phyloP scores from a whole-genome alignment of 1,284 basidiomycete genomes.

The Sporisorium sorghi region DNA sequence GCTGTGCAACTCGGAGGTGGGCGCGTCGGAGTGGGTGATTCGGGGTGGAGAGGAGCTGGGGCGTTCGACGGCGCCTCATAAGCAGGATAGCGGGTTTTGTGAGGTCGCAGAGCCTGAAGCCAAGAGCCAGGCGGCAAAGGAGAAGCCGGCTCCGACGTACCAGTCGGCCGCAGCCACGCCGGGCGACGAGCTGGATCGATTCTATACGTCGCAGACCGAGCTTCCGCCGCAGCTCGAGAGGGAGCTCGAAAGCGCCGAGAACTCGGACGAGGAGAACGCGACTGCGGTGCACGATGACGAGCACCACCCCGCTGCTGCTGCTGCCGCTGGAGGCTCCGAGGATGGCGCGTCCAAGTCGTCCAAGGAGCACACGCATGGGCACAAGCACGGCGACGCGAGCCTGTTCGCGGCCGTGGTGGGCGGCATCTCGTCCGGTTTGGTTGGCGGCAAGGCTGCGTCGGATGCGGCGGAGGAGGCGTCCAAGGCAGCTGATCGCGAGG shows the following conservation, averaged over 20 bases:
- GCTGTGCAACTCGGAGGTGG: slow-evolving; percentile 63
- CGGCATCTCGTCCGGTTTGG: slow-evolving; percentile 28
- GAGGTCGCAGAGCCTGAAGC: slow-evolving; percentile 22
- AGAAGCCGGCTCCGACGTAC: slow-evolving; percentile 22
- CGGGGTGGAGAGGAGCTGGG: slow-evolving; percentile 62
- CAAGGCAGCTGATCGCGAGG: slow-evolving; percentile 17
- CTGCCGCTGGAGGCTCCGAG: not conserved
- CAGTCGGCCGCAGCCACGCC: slow-evolving; percentile 1
- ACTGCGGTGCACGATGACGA: slow-evolving; percentile 26
- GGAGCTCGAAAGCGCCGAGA: slow-evolving; percentile 5
- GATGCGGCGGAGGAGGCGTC: slow-evolving; percentile 15
- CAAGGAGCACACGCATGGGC: slow-evolving; percentile 17
- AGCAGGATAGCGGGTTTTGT: slow-evolving; percentile 46
- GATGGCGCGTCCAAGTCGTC: not conserved
- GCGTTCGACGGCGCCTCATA: slow-evolving; percentile 22
- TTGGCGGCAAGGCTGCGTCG: slow-evolving; percentile 26
- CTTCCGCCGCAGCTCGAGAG: slow-evolving; percentile 30
- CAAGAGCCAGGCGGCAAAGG: slow-evolving; percentile 4
- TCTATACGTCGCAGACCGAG: slow-evolving; percentile 41
- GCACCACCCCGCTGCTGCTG: not conserved
- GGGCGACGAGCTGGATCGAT: slow-evolving; percentile 40
- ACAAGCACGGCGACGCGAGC: slow-evolving; percentile 33
- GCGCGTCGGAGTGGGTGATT: slow-evolving; percentile 69
- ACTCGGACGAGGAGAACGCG: slow-evolving; percentile 23
- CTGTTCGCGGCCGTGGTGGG: slow-evolving; percentile 40